Conservation (phyloP, 2,329 filamentous ascomycete genomes). For the Cytospora chrysosperma region DNA sequence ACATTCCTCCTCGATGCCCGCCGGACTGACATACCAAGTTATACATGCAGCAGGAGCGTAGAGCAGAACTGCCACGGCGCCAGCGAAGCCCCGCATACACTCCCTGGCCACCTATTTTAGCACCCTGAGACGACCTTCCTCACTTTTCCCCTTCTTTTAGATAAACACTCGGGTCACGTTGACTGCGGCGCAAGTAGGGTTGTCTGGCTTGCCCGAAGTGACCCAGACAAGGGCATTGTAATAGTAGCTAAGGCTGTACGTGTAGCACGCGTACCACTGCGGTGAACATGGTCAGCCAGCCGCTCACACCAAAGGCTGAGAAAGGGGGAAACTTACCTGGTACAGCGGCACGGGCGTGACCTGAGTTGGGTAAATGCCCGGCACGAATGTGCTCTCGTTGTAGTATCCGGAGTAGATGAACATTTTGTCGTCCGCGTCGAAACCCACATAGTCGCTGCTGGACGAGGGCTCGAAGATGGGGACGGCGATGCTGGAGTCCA, state of each 20-base stretch:
- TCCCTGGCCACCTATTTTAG: not conserved
- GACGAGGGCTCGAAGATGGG: slow-evolving; percentile 29
- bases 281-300: not conserved
- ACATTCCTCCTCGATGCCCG: not conserved
- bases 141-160: slow-evolving; percentile 2
- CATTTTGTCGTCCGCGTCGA: slow-evolving; percentile 32
- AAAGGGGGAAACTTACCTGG: slow-evolving; percentile 23
- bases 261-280: slow-evolving; percentile 37
- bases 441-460: slow-evolving; percentile 28
- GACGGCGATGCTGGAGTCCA: slow-evolving; percentile 34
- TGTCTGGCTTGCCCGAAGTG: slow-evolving; percentile 31
- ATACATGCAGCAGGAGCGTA: not conserved
- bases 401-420: slow-evolving; percentile 29
- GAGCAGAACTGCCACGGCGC: not conserved
- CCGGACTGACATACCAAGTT: not conserved
- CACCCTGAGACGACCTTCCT: not conserved
- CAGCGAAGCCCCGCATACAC: not conserved
- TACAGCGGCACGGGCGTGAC: slow-evolving; percentile 28
- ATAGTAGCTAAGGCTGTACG: slow-evolving; percentile 35
- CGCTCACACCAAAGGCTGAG: not conserved
- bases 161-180: slow-evolving; percentile 29
- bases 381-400: slow-evolving; percentile 32
- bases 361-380: slow-evolving; percentile 26
- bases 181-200: slow-evolving; percentile 37
- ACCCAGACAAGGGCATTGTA: slow-evolving; percentile 37